Evolutionary conservation across 176 grass and related monocot genomes (phyloP).

Genomic region (Neostapfia colusana): DNA sequence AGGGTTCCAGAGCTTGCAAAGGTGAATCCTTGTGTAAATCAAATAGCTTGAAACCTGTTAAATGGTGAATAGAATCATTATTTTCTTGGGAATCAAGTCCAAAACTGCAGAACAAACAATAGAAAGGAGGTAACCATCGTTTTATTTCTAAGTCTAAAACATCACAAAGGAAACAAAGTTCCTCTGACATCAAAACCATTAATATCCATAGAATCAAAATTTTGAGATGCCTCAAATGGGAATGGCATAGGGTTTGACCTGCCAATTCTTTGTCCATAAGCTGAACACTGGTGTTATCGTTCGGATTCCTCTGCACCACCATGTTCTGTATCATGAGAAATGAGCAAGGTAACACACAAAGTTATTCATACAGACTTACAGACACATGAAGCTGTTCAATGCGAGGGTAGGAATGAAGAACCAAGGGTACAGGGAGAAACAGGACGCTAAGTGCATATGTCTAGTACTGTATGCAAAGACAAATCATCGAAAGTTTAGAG

Average conservation of each 20-base stretch:
- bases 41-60: conserved; percentile 49
- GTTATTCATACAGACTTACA: conserved; percentile 1
- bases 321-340: conserved; percentile 62
- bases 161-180: not conserved
- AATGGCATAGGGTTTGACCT: conserved; percentile 45
- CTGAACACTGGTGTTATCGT: conserved; percentile 33
- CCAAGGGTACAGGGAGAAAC: not conserved
- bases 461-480: not conserved
- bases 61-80: conserved; percentile 26
- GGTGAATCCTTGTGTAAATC: conserved; percentile 37
- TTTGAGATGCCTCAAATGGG: conserved; percentile 14
- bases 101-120: not conserved
- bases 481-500: conserved; percentile 15
- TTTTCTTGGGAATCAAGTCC: conserved; percentile 14
- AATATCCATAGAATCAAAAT: not conserved
- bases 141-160: conserved; percentile 4
- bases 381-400: not conserved
- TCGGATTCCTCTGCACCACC: conserved; percentile 42
- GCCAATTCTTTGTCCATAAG: conserved; percentile 40
- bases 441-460: not conserved
- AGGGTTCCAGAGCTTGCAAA: conserved; percentile 66
- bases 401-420: not conserved
- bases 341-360: conserved; percentile 24
- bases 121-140: not conserved
- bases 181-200: not conserved